Evolutionary conservation across 441 rosid genomes (phyloP).

Genomic region (Erodium trifolium): DNA sequence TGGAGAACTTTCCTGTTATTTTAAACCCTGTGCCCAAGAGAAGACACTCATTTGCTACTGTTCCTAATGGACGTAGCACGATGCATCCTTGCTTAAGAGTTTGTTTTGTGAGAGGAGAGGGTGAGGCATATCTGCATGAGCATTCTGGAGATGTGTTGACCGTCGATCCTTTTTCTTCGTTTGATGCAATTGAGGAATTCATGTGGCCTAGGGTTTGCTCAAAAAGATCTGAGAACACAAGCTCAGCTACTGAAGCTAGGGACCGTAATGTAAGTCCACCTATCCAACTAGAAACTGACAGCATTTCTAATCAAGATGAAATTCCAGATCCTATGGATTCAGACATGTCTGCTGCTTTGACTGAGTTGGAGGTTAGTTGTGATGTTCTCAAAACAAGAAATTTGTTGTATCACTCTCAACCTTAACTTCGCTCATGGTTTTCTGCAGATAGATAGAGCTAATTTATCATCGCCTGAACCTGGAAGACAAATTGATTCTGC

Average conservation of each 20-base stretch:
- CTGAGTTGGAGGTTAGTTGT: too few species aligned
- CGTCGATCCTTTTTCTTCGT: conserved; percentile 75
- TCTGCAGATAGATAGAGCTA: too few species aligned
- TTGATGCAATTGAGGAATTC: conserved; percentile 59
- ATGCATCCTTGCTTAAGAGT: conserved; percentile 67
- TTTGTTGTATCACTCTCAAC: too few species aligned
- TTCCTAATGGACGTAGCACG: conserved; percentile 52
- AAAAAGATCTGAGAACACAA: conserved; percentile 30
- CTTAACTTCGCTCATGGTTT: too few species aligned
- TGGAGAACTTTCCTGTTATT: conserved; percentile 79
- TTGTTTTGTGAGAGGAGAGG: conserved; percentile 64
- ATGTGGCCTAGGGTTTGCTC: conserved; percentile 53
- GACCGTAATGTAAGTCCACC: background rate
- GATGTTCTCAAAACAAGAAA: too few species aligned
- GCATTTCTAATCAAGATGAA: conserved; percentile 16
- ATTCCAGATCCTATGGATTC: conserved; percentile 41
- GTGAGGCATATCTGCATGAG: conserved; percentile 56
- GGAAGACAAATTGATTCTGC: too few species aligned
- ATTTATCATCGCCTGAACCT: too few species aligned
- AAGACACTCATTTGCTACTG: conserved; percentile 51
- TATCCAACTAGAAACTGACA: conserved; percentile 11
- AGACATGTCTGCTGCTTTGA: conserved; percentile 23
- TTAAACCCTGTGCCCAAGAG: conserved; percentile 47
- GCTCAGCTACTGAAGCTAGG: conserved; percentile 20
- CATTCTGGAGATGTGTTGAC: conserved; percentile 46